These are phyloP conservation scores for Rhizoclosmatium globosum DNA, from an alignment of 192 early-diverging fungal genomes.

Conservation along the genomic window DNA sequence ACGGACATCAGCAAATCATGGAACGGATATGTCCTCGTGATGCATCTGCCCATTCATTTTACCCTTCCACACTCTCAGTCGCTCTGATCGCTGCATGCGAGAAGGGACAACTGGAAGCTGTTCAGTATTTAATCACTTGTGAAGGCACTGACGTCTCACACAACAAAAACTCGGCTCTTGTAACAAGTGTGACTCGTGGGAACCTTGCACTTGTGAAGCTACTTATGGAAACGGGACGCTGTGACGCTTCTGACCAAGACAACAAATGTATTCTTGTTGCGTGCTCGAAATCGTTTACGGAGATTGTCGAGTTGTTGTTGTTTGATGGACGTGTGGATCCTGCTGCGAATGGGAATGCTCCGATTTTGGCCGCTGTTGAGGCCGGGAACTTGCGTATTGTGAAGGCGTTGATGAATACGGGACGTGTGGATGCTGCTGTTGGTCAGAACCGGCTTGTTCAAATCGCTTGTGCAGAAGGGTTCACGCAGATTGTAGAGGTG, in stretches of 20 bases:
- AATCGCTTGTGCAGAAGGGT: slow-evolving; percentile 3
- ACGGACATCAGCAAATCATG: background rate
- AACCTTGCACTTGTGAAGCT: background rate
- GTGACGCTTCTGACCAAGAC: slow-evolving; percentile 25
- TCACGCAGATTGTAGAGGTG: background rate
- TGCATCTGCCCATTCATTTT: slow-evolving; percentile 3
- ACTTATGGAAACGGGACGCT: background rate
- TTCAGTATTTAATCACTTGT: background rate
- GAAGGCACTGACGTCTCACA: background rate
- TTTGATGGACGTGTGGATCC: background rate
- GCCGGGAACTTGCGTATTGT: background rate
- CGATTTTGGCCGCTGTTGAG: slow-evolving; percentile 14
- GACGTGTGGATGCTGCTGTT: background rate
- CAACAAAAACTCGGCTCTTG: slow-evolving; percentile 30
- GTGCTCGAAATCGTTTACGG: background rate
- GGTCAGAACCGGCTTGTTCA: background rate
- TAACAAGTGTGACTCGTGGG: background rate
- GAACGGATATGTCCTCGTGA: background rate
- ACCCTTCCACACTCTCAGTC: slow-evolving; percentile 6
- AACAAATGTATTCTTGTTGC: slow-evolving; percentile 22
- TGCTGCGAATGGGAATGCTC: background rate
- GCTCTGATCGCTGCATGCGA: slow-evolving; percentile 31
- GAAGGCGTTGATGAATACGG: background rate
- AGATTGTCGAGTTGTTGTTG: slow-evolving; percentile 15
- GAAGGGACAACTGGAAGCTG: background rate